Evolutionary conservation across 1,284 basidiomycete genomes (phyloP).

Genomic region (Irpex sp.): DNA sequence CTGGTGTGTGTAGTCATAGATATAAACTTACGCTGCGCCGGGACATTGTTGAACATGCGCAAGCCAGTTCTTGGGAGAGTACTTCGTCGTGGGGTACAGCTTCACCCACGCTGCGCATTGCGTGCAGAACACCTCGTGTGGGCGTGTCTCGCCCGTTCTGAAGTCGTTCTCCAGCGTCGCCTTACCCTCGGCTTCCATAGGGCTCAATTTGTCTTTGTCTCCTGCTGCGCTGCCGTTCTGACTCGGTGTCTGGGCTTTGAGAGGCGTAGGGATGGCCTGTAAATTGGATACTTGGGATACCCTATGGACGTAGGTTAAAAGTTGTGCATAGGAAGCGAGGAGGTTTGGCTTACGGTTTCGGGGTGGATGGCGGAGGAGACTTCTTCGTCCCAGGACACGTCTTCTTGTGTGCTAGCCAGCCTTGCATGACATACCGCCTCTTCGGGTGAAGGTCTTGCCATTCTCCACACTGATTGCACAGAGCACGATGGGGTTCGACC

Average conservation of each 20-base stretch:
- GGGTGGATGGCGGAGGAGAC: neutral
- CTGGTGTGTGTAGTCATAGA: conserved; percentile 14
- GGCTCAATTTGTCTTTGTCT: conserved; percentile 8
- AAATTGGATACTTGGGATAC: neutral
- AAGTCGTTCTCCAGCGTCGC: conserved; percentile 50
- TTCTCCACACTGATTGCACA: conserved; percentile 52
- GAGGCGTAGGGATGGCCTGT: neutral
- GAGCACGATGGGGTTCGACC: conserved; percentile 49
- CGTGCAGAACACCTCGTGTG: conserved; percentile 51
- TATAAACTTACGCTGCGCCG: conserved; percentile 37
- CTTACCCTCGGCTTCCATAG: conserved; percentile 44
- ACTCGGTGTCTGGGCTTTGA: neutral
- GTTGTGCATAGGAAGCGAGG: neutral
- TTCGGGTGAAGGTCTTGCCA: conserved; percentile 50
- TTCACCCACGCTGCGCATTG: conserved; percentile 60
- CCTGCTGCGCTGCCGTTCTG: neutral
- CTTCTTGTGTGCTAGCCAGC: conserved; percentile 54
- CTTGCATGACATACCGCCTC: conserved; percentile 50
- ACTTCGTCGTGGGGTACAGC: conserved; percentile 38
- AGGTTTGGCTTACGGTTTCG: neutral
- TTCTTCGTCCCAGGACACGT: conserved; percentile 30
- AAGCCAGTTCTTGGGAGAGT: conserved; percentile 49
- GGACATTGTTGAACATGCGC: conserved; percentile 36
- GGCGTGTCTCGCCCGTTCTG: conserved; percentile 42
- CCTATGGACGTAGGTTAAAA: neutral